phyloP scores from a whole-genome alignment of 1,284 basidiomycete genomes.

The Porogramme epimiltina region DNA sequence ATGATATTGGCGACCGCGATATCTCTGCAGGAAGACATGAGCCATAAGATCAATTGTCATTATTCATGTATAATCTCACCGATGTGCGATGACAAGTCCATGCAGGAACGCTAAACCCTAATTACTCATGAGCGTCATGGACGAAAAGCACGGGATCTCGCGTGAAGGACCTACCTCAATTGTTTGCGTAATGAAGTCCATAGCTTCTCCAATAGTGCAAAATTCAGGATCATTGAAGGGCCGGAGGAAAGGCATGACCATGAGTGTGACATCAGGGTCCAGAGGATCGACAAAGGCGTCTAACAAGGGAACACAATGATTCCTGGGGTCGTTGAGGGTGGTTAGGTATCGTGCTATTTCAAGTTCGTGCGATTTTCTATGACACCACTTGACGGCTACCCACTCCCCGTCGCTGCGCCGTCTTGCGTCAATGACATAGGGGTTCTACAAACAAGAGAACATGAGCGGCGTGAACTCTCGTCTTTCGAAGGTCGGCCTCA shows the following conservation, averaged over 20 bases:
- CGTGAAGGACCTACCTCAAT: conserved; percentile 28
- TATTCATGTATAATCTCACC: conserved; percentile 7
- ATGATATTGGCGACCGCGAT: conserved; percentile 31
- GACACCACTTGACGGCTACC: conserved; percentile 26
- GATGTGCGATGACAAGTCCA: conserved; percentile 27
- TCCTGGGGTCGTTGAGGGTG: background rate
- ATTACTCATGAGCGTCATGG: background rate
- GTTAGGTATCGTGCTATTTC: conserved; percentile 13
- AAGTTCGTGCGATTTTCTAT: conserved; percentile 6
- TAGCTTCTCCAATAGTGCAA: conserved; percentile 23
- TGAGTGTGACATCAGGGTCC: conserved; percentile 4
- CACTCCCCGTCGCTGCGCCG: conserved; percentile 14
- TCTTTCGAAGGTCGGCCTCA: background rate
- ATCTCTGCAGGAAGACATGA: conserved; percentile 24
- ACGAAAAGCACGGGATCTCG: background rate
- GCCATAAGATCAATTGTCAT: background rate
- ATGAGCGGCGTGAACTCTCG: background rate
- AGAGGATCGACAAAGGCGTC: conserved; percentile 20
- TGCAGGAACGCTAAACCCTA: conserved; percentile 32
- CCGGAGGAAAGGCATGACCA: conserved; percentile 31
- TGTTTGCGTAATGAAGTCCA: conserved; percentile 30
- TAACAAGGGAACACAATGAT: conserved; percentile 23
- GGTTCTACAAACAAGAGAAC: background rate
- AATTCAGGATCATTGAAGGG: conserved; percentile 26
- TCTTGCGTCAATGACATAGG: conserved; percentile 25